Base-by-base conservation (phyloP, 1,284 basidiomycete genomes). In the Inonotus hispidus region DNA sequence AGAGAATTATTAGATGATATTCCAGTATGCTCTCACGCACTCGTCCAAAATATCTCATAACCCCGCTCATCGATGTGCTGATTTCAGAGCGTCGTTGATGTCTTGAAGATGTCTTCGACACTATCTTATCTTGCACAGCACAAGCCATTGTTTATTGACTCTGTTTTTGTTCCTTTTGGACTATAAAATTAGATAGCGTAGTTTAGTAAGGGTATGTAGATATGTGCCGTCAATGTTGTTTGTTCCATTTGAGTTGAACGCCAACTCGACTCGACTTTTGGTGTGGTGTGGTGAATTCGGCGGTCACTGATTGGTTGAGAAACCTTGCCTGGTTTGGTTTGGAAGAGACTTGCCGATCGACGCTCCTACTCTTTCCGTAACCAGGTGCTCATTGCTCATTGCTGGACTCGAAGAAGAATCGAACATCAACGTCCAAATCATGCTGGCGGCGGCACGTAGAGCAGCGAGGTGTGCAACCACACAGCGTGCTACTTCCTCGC, bases 361-460 rank as follows among this genome's bases (percentile, higher is more conserved):
- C 32, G 2, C 41, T n/a, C 41, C 39, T 19, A 35, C 49, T 25
- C 11, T 35, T 35, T 52, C 16, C 3, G 14, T 52, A 32, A n/a
- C 13, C 16, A 6, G 3, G 13, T 7, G 16, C 7, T 43, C 13
- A 43, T 16, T 16, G 16, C n/a, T n/a, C n/a, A n/a, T n/a, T n/a
- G n/a, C n/a, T n/a, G n/a, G n/a, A n/a, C n/a, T n/a, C n/a, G n/a
- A n/a, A n/a, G 16, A 29, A 27, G 11, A 6, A 49, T 56, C 43
- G 25, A 21, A 11, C 11, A 13, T 16, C 3, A n/a, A 29, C 29
- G 25, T 19, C 25, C 3, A 8, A 7, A 60, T 1, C n/a, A 65
- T 68, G 65, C 64, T 67, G 58, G 63, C 65, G 62, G 71, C 60
- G 71, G 74, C 67, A 68, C 75, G 60, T 65, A 72, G 32, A 70